Base-by-base conservation (phyloP, 176 grass and related monocot genomes). In the Zizania latifolia region DNA sequence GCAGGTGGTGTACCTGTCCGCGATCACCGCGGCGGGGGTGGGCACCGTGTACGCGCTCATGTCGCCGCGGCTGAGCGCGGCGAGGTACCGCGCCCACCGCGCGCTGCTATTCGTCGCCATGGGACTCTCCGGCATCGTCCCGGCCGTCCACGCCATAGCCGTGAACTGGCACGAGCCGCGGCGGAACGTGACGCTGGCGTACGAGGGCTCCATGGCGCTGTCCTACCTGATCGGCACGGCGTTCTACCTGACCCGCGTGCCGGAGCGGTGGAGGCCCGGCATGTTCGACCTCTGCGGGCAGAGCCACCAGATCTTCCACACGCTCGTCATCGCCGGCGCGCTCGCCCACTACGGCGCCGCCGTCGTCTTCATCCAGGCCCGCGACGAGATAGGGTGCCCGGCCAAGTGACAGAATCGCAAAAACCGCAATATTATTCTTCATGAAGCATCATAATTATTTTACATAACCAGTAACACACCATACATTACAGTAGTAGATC, bases 301-400 rank as follows among this genome's bases (percentile, higher is more conserved):
- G 50, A 99, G 91, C 77, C 95, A 99, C 31, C 95, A 94, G 84
- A 99, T 99, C 63, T 99, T 99, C 37, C 91, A 94, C 65, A 71
- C 86, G 31, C 82, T 99, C 44, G 95, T 99, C 63, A 91, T 99
- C 65, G 83, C 76, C 81, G 95, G 95, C 30, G 95, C 95, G 6
- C 72, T 99, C 75, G 89, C 89, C 7, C 95, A 99, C 83, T 94
- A 94, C 36, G 84, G 74, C 41, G 91, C 95, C 27, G 84, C 89
- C 23, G 85, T 78, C n/a, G 83, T 99, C 4, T 87, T 99, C 83
- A 46, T 99, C 13, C 72, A 80, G 38, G 82, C 83, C 56, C 81
- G 89, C 34, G 78, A 88, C 60, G 82, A 90, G 69, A 71, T 86
- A 27, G 79, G 80, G 5, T 94, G 92, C 75, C 79, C 86, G 6